A percentile compares a stretch with the other conserved stretches of the same genome.
phyloP scores from a whole-genome alignment of 345 rosid genomes.

The Xanthoceras sorbifolium region DNA sequence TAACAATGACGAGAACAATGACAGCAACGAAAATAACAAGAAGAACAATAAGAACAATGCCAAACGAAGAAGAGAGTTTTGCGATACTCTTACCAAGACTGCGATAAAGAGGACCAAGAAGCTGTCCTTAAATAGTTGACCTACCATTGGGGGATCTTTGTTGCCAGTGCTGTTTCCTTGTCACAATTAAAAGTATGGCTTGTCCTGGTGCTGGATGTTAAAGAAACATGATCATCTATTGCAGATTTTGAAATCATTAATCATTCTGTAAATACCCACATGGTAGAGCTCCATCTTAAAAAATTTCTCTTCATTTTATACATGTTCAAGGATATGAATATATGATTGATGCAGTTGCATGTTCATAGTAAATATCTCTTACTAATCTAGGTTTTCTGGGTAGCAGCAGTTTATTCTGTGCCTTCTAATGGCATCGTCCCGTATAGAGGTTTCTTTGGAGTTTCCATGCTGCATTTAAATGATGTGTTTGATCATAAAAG shows the following conservation, averaged over 20 bases:
- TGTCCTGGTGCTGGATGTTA: not conserved
- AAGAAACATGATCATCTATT: not conserved
- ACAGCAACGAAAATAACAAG: constrained; percentile 29
- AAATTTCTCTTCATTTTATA: not conserved
- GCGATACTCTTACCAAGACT: constrained; percentile 49
- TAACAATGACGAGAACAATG: constrained; percentile 32
- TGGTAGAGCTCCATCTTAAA: not conserved
- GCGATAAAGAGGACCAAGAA: constrained; percentile 56
- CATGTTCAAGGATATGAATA: not conserved
- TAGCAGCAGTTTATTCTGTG: too few species aligned
- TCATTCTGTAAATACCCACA: not conserved
- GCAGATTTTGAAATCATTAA: not conserved
- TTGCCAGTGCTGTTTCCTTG: not conserved
- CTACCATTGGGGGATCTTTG: not conserved
- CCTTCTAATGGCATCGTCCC: too few species aligned
- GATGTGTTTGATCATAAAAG: not conserved
- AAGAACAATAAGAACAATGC: constrained; percentile 40
- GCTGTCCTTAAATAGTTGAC: constrained; percentile 24
- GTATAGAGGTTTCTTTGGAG: too few species aligned
- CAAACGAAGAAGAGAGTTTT: constrained; percentile 53
- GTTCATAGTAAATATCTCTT: too few species aligned
- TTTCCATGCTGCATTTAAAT: too few species aligned
- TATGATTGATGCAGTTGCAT: not conserved
- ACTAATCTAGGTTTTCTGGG: too few species aligned
- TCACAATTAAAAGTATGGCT: not conserved